Conservation (phyloP, 2,329 filamentous ascomycete species). For the Trematosphaeria pertusa region DNA sequence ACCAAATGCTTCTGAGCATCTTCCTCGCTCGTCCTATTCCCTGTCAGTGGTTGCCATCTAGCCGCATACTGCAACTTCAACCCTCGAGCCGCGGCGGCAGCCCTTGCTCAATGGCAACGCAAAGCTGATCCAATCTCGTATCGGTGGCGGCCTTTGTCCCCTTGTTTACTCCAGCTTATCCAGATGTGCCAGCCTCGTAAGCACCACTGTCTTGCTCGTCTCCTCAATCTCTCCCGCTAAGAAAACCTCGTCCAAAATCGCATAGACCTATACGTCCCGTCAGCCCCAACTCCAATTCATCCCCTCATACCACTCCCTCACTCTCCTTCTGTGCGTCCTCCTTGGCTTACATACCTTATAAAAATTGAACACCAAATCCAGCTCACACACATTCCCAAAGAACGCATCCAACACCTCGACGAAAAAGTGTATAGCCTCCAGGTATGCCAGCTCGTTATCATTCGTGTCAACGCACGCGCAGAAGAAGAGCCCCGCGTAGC, state of each 20-base stretch:
- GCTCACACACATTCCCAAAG: slow-evolving; percentile 98
- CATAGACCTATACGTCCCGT: slow-evolving; percentile 73
- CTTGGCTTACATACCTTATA: slow-evolving; percentile 63
- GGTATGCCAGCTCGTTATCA: slow-evolving; percentile 95
- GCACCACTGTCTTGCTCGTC: slow-evolving; percentile 96
- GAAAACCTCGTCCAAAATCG: slow-evolving; percentile 98
- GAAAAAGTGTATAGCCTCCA: slow-evolving; percentile 99
- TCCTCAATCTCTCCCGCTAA: slow-evolving; percentile 97
- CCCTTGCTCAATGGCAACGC: too few relatives aligned
- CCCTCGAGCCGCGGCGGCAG: too few relatives aligned
- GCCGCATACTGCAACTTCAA: too few relatives aligned
- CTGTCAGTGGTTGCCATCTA: too few relatives aligned
- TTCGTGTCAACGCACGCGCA: slow-evolving; percentile 99
- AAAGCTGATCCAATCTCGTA: too few relatives aligned
- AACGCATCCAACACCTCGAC: slow-evolving; percentile 98
- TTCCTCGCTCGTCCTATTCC: too few relatives aligned
- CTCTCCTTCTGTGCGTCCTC: neutral
- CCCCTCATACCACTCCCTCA: neutral
- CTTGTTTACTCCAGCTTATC: slow-evolving; percentile 84
- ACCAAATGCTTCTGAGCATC: too few relatives aligned
- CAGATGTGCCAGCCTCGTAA: slow-evolving; percentile 91
- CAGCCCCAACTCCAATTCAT: slow-evolving; percentile 14
- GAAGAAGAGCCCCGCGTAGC: slow-evolving; percentile 98
- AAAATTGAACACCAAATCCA: slow-evolving; percentile 83
- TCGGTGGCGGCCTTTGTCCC: too few relatives aligned